Conservation (phyloP, 768 basidiomycete genomes). For the Leccinum disarticulatum region DNA sequence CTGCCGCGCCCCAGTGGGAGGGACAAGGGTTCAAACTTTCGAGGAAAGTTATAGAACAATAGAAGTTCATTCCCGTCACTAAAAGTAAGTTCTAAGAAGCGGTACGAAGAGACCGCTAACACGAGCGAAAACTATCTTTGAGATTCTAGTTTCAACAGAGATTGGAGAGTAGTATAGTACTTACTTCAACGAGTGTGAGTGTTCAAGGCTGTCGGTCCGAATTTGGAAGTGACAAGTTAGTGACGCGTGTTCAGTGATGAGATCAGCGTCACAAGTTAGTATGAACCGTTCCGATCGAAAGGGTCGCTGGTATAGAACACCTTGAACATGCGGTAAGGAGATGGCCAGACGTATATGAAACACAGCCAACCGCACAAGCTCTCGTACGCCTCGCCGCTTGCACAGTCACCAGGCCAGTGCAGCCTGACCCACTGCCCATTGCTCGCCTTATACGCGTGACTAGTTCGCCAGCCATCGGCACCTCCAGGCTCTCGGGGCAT, state of each 20-base stretch:
- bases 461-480: not conserved
- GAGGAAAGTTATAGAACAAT: not conserved
- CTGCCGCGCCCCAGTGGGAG: not conserved
- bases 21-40: slow-evolving; percentile 2
- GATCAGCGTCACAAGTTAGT: not conserved
- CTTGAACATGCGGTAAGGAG: not conserved
- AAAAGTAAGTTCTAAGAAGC: not conserved
- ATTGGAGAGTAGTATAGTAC: too few species aligned
- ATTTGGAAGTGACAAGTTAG: not conserved
- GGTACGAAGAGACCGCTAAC: not conserved
- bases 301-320: not conserved
- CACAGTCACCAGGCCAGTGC: not conserved
- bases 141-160: not conserved
- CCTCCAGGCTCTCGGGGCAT: not conserved
- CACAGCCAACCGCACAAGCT: slow-evolving; percentile 1
- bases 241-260: not conserved
- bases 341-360: slow-evolving; percentile 7
- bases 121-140: not conserved
- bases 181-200: too few species aligned
- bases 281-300: not conserved
- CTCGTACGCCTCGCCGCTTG: not conserved
- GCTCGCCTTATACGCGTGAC: slow-evolving; percentile 8
- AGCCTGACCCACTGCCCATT: slow-evolving; percentile 10
- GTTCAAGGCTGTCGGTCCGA: too few species aligned
- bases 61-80: slow-evolving; percentile 6